phyloP scores from a whole-genome alignment of 73 alveolate species.

The Urostyla sp. region DNA sequence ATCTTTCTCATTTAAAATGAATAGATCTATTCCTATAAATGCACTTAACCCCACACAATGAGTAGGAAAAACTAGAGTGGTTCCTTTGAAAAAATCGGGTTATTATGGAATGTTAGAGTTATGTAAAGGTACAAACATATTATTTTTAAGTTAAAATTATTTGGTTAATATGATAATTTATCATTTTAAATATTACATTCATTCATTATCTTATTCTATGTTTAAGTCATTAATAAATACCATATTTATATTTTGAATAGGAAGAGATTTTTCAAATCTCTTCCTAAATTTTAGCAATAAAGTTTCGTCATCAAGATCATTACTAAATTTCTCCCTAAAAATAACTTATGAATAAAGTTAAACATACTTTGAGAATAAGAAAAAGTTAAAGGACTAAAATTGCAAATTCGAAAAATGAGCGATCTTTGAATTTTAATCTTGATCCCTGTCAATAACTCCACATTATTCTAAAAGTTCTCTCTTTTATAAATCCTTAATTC shows the following conservation, averaged over 20 bases:
- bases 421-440: not conserved
- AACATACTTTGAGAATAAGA: conserved; percentile 15
- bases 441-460: not conserved
- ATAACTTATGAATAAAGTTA: no score
- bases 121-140: not conserved
- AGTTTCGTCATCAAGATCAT: not conserved
- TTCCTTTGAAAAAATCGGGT: not conserved
- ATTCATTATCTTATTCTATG: no score
- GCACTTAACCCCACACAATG: conserved; percentile 28
- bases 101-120: not conserved
- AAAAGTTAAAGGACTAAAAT: not conserved
- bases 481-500: not conserved
- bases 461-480: not conserved
- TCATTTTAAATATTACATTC: no score
- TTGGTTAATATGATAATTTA: no score
- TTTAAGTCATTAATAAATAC: not conserved
- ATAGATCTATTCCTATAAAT: conserved; percentile 27
- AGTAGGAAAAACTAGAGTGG: conserved; percentile 13
- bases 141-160: not conserved
- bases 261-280: conserved; percentile 39
- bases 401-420: not conserved
- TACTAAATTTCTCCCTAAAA: conserved; percentile 32
- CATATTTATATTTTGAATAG: conserved; percentile 14
- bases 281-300: not conserved
- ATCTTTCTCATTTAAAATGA: conserved; percentile 22